phyloP scores from a whole-genome alignment of 106 monocot genomes.

The Vanilla planifolia region DNA sequence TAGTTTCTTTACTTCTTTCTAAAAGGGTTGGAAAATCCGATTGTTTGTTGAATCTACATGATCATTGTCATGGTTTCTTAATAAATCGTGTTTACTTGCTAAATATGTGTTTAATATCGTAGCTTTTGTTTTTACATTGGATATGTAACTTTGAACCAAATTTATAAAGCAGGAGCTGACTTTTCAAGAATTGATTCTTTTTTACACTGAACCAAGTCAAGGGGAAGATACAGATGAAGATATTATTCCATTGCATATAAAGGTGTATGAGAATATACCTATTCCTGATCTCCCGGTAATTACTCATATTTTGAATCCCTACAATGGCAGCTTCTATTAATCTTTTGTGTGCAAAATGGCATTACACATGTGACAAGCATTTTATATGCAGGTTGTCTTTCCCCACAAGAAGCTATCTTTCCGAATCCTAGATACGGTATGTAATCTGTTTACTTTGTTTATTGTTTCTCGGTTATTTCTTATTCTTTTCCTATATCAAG shows the following conservation, averaged over 20 bases:
- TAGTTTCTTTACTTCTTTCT: no score
- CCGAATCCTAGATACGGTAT: slow-evolving; percentile 90
- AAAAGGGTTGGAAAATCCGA: no score
- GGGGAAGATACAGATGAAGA: slow-evolving; percentile 23
- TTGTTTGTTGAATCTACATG: no score
- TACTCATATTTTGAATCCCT: background rate
- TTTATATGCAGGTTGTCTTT: slow-evolving; percentile 79
- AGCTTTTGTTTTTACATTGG: background rate
- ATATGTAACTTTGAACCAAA: slow-evolving; percentile 12
- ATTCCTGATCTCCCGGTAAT: slow-evolving; percentile 91
- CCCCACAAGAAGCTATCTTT: slow-evolving; percentile 97
- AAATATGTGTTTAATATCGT: background rate
- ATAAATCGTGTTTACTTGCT: no score
- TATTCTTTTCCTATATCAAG: background rate
- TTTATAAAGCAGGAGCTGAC: slow-evolving; percentile 72
- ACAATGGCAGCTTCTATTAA: background rate
- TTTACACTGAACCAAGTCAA: slow-evolving; percentile 63
- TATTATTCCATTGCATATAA: slow-evolving; percentile 53
- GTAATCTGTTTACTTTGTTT: slow-evolving; percentile 1
- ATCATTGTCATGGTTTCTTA: no score
- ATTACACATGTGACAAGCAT: background rate
- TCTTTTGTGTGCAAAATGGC: slow-evolving; percentile 9
- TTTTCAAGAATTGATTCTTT: slow-evolving; percentile 91
- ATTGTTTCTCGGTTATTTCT: background rate
- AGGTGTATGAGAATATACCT: slow-evolving; percentile 93